These are phyloP conservation scores for Tolypocladium nubicola DNA, from an alignment of 2,329 filamentous ascomycete species.

Conservation along the genomic window DNA sequence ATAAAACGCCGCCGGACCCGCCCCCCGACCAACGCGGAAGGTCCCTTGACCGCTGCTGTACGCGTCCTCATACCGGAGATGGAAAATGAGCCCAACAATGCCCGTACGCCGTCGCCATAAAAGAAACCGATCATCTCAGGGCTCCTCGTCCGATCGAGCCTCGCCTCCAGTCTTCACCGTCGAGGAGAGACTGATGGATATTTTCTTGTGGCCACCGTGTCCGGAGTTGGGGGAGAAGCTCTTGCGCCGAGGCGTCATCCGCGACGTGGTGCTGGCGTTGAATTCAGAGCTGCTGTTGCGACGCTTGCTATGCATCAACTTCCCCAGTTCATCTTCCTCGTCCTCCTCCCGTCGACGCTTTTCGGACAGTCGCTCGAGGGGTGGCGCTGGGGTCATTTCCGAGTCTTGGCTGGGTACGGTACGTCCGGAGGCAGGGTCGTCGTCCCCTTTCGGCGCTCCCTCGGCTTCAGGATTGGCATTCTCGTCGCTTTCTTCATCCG, in stretches of 20 bases:
- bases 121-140: constrained; percentile 9
- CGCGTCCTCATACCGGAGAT: background rate
- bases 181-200: constrained; percentile 46
- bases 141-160: constrained; percentile 27
- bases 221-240: constrained; percentile 31
- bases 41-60: background rate
- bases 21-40: background rate
- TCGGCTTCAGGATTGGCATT: constrained; percentile 44
- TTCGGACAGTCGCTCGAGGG: constrained; percentile 71
- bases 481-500: constrained; percentile 66
- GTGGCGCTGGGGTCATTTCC: constrained; percentile 29
- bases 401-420: constrained; percentile 6
- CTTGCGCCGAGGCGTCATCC: constrained; percentile 22
- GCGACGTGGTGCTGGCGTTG: constrained; percentile 24
- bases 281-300: constrained; percentile 45
- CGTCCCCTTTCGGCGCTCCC: constrained; percentile 18
- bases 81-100: background rate
- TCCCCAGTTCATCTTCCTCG: constrained; percentile 78
- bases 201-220: constrained; percentile 37
- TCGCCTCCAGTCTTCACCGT: constrained; percentile 29
- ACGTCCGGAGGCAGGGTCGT: constrained; percentile 21
- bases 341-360: constrained; percentile 89
- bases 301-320: constrained; percentile 58
- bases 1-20: background rate
- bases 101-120: constrained; percentile 9